Evolutionary conservation across 2,329 filamentous ascomycete species (phyloP).

Genomic region (Colletotrichum neosansevieriae): DNA sequence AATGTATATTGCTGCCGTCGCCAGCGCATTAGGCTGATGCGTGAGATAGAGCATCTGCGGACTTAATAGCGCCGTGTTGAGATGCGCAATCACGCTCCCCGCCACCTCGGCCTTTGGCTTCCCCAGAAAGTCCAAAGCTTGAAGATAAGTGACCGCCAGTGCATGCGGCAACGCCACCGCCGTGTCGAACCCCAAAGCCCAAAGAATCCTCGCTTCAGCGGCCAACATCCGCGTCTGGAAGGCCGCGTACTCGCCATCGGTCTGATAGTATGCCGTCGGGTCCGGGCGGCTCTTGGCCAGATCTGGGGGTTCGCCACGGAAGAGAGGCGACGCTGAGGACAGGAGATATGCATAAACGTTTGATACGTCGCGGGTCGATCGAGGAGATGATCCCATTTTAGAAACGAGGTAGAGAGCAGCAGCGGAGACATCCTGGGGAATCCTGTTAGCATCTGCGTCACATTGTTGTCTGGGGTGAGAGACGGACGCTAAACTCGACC

Average conservation of each 20-base stretch:
- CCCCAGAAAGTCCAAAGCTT: constrained; percentile 80
- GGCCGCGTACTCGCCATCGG: constrained; percentile 77
- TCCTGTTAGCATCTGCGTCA: neutral
- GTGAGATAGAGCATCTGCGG: constrained; percentile 93
- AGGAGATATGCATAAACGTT: constrained; percentile 88
- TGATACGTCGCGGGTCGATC: constrained; percentile 82
- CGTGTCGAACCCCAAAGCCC: constrained; percentile 79
- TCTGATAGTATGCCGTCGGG: constrained; percentile 73
- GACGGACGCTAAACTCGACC: constrained; percentile 67
- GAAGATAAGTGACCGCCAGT: constrained; percentile 90
- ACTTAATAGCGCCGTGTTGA: constrained; percentile 88
- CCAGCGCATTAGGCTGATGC: constrained; percentile 87
- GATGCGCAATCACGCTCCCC: constrained; percentile 75
- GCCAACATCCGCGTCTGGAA: constrained; percentile 74
- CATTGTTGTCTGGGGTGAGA: neutral
- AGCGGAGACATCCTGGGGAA: constrained; percentile 80
- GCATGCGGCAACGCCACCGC: constrained; percentile 89
- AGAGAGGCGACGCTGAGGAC: constrained; percentile 69
- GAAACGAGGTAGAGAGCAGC: constrained; percentile 83
- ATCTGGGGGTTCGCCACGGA: constrained; percentile 52
- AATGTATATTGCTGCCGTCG: constrained; percentile 91
- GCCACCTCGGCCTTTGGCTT: constrained; percentile 66
- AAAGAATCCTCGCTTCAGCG: constrained; percentile 83
- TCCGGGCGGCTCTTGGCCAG: constrained; percentile 50
- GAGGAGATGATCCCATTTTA: constrained; percentile 83